These are phyloP conservation scores for Mortierella sp. DNA, from an alignment of 371 early-diverging fungal genomes.

Conservation along the genomic window DNA sequence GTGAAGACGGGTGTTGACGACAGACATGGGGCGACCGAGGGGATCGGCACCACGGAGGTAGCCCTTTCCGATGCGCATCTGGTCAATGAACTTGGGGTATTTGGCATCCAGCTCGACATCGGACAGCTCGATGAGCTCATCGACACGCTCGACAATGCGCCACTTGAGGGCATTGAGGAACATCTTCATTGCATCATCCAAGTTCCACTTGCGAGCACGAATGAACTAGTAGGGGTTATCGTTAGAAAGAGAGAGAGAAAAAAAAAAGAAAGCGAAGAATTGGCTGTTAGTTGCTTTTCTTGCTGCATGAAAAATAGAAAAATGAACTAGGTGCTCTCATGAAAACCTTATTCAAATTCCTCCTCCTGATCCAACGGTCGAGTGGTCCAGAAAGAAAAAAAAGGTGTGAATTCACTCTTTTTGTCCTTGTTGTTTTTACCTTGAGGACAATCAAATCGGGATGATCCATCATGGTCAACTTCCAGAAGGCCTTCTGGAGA, in stretches of 20 bases:
- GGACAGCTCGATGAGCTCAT: constrained; percentile 69
- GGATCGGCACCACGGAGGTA: constrained; percentile 73
- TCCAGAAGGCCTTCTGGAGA: constrained; percentile 53
- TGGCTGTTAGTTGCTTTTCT: neutral
- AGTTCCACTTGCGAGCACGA: constrained; percentile 87
- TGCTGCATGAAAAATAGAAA: neutral
- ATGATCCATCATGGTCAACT: constrained; percentile 70
- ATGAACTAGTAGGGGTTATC: constrained; percentile 65
- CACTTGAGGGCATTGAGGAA: constrained; percentile 73
- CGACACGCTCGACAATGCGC: constrained; percentile 71
- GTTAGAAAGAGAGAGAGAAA: neutral
- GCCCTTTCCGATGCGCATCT: constrained; percentile 68
- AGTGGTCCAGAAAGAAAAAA: no score
- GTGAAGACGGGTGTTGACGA: constrained; percentile 63
- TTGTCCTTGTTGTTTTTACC: constrained; percentile 27
- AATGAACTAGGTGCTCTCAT: constrained; percentile 1
- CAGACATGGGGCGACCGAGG: constrained; percentile 56
- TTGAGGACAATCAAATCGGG: constrained; percentile 76
- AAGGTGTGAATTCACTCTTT: neutral
- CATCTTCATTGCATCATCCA: constrained; percentile 78
- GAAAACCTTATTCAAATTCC: constrained; percentile 15
- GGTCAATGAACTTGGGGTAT: constrained; percentile 61
- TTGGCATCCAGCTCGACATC: constrained; percentile 65
- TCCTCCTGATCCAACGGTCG: neutral
- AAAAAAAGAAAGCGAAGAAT: neutral